phyloP scores from a whole-genome alignment of 176 grass and related monocot genomes.

The Oryza glaberrima region DNA sequence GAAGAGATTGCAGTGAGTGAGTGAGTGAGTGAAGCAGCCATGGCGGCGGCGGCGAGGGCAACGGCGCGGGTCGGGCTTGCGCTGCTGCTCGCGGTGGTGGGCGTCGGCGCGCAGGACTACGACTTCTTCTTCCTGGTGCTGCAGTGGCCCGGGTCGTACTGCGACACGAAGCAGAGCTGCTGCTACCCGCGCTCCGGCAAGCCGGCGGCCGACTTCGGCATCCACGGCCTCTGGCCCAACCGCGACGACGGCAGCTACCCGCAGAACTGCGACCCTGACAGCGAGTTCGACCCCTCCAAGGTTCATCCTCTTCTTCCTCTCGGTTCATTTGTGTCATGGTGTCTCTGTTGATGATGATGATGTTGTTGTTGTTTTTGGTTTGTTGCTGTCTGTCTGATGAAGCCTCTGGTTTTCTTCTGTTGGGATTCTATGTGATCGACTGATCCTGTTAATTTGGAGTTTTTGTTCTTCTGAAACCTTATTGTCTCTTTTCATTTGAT shows the following conservation, averaged over 20 bases:
- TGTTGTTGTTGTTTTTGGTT: background rate
- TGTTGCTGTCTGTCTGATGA: background rate
- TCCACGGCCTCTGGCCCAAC: constrained; percentile 98
- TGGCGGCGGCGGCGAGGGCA: background rate
- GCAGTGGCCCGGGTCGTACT: constrained; percentile 94
- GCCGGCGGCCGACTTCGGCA: constrained; percentile 86
- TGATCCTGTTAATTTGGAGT: no score
- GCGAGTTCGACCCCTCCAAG: constrained; percentile 65
- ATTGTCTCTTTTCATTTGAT: no score
- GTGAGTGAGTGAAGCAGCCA: background rate
- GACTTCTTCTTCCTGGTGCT: constrained; percentile 3
- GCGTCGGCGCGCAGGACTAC: background rate
- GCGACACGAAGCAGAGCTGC: constrained; percentile 84
- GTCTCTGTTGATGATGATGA: background rate
- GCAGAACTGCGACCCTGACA: constrained; percentile 68
- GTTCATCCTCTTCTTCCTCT: background rate
- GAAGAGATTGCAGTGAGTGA: background rate
- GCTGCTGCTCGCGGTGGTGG: background rate
- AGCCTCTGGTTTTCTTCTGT: background rate
- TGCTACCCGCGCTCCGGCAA: constrained; percentile 88
- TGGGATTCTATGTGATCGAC: background rate
- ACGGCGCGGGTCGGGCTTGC: background rate
- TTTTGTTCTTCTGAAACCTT: no score
- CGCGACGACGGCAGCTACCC: constrained; percentile 86
- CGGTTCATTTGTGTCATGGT: background rate